Evolutionary conservation across 2,329 filamentous ascomycete species (phyloP).

Genomic region (Sphaerulina musiva): DNA sequence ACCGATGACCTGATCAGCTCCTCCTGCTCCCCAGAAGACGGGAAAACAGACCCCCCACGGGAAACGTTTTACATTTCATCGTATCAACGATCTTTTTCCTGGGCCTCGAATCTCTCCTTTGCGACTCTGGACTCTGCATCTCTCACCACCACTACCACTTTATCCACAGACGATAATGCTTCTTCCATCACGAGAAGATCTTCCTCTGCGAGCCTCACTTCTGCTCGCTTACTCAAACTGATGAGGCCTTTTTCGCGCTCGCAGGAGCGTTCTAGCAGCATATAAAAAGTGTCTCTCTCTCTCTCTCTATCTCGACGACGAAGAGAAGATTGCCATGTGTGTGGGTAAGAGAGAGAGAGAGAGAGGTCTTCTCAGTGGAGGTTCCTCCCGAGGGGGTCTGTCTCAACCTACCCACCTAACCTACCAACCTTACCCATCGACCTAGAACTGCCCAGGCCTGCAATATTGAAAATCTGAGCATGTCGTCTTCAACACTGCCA

Average conservation of each 20-base stretch:
- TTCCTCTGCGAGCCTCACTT: neutral
- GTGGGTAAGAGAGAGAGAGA: too few relatives aligned
- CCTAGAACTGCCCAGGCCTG: too few relatives aligned
- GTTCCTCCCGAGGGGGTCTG: too few relatives aligned
- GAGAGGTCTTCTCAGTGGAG: too few relatives aligned
- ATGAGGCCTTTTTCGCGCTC: neutral
- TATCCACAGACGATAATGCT: neutral
- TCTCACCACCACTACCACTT: neutral
- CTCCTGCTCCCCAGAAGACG: neutral
- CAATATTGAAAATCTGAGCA: too few relatives aligned
- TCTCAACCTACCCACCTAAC: too few relatives aligned
- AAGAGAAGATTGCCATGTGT: too few relatives aligned
- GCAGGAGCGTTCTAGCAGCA: neutral
- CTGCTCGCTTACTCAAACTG: neutral
- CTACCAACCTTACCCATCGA: too few relatives aligned
- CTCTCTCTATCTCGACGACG: too few relatives aligned
- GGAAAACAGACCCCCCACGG: neutral
- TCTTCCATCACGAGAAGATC: neutral
- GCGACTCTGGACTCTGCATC: neutral
- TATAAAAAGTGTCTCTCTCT: neutral
- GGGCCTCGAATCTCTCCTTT: neutral
- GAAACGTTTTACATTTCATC: conserved; percentile 5
- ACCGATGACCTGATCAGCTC: neutral
- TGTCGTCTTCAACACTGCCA: too few relatives aligned
- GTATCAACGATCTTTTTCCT: neutral